Evolutionary conservation across 805 yeast species (phyloP), one percentile per base, ranked within the genome.

Genomic region (Candida ipomoeae): DNA sequence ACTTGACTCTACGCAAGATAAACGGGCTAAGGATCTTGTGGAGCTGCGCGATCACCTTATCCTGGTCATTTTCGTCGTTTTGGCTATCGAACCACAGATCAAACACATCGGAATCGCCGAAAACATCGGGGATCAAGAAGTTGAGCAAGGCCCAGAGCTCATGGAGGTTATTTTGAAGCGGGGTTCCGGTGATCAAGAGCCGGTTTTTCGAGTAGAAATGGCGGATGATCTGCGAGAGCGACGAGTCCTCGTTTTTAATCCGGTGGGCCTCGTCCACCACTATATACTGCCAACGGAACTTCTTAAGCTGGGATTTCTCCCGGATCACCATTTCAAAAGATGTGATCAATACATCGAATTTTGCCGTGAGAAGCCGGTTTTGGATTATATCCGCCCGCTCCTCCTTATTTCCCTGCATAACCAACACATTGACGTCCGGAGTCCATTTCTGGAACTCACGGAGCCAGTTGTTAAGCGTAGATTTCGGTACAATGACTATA

Each of bases 191-290:
- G 53, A 92, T 90, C 51, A 92, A 72, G 41, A 92, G 70, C 53
- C 99, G 75, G 65, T 89, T 89, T 51, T 84, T 81, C 15, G 97
- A 89, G 64, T 87, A 87, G 64, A 92, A 90, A 23, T 90, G 68
- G 56, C 98, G 80, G 52, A 94, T 91, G 55, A 94, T 91, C 67
- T 92, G 97, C 1, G 97, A 89, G 46, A 92, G 74, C 36, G 94
- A 84, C 57, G 95, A 85, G 62, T 89, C 95, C 63, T 94, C 98
- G 65, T 94, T 94, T 64, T 92, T 92, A 65, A 92, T 92, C 65
- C 98, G 81, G 67, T 92, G 99, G 2, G 98, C 98, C 68, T 91
- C 97, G 71, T 92, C 99, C 47, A 92, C 89, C 18, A 94, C 79
- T 49, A 94, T 84, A 66, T 92, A 92, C 68, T 91, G 91, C 98